Evolutionary conservation across 768 basidiomycete species (phyloP).

Genomic region (Suillus sp.): DNA sequence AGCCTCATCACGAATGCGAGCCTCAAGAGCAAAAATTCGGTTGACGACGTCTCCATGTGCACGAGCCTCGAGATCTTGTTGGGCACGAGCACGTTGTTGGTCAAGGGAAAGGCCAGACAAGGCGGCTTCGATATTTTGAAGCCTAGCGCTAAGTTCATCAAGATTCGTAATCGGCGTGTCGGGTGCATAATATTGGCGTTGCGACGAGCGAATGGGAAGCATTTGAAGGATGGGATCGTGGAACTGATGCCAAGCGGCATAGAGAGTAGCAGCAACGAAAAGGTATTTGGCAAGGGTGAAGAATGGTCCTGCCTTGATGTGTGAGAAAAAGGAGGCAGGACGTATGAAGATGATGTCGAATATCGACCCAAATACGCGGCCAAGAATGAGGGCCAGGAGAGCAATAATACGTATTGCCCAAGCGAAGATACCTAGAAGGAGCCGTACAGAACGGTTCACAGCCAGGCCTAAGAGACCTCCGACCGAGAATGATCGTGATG

Average conservation of each 20-base stretch:
- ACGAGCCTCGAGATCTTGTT: slow-evolving; percentile 55
- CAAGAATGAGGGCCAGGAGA: slow-evolving; percentile 43
- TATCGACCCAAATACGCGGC: slow-evolving; percentile 50
- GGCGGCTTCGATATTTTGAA: slow-evolving; percentile 64
- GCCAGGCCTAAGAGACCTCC: slow-evolving; percentile 46
- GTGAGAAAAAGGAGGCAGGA: slow-evolving; percentile 45
- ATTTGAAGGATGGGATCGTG: slow-evolving; percentile 37
- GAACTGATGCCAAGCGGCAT: slow-evolving; percentile 47
- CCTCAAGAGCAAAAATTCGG: slow-evolving; percentile 59
- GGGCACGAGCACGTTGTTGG: slow-evolving; percentile 48
- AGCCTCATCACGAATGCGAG: slow-evolving; percentile 48
- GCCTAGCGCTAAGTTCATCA: slow-evolving; percentile 61
- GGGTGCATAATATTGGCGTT: slow-evolving; percentile 51
- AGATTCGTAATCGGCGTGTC: slow-evolving; percentile 65
- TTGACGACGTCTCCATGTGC: slow-evolving; percentile 53
- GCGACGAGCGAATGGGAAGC: slow-evolving; percentile 36
- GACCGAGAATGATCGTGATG: slow-evolving; percentile 40
- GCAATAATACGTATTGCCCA: slow-evolving; percentile 33
- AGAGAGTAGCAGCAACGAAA: slow-evolving; percentile 44
- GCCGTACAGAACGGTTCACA: slow-evolving; percentile 38
- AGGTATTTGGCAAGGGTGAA: slow-evolving; percentile 42
- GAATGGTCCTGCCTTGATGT: slow-evolving; percentile 35
- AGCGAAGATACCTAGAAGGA: slow-evolving; percentile 33
- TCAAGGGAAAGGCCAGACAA: slow-evolving; percentile 62
- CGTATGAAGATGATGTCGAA: slow-evolving; percentile 51